Percentiles rank a stretch among this genome's conserved stretches.
Conservation (phyloP, 176 grass and related monocot species). For the Rhynchospora pubera region DNA sequence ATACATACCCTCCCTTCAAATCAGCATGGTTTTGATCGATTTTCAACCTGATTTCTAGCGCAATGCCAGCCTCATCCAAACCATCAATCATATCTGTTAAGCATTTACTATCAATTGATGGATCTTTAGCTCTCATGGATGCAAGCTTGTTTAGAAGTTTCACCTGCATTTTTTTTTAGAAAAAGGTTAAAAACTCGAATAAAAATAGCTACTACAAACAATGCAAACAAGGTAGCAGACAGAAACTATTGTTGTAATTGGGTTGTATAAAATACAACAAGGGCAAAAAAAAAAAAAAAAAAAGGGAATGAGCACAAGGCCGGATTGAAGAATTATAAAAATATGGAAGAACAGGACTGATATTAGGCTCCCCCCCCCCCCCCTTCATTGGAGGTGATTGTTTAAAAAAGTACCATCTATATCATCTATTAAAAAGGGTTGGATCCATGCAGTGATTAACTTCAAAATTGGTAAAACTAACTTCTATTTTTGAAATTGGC, state of each 20-base stretch:
- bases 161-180: constrained; percentile 39
- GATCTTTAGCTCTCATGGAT: constrained; percentile 50
- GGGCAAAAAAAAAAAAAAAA: neutral
- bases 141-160: constrained; percentile 98
- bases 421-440: neutral
- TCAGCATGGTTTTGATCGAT: constrained; percentile 87
- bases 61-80: constrained; percentile 69
- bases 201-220: neutral
- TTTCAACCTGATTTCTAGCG: constrained; percentile 77
- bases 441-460: neutral
- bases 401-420: neutral
- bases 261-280: neutral
- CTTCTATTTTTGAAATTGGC: neutral
- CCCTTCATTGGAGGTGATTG: neutral
- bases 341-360: neutral
- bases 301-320: neutral
- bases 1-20: constrained; percentile 76
- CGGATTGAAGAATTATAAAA: neutral
- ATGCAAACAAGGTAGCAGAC: neutral
- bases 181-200: neutral
- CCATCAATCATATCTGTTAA: constrained; percentile 85
- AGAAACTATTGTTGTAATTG: neutral
- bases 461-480: neutral
- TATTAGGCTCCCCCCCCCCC: neutral
- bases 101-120: constrained; percentile 48